A percentile compares a stretch with the other conserved stretches of the same genome.
phyloP scores from a whole-genome alignment of 495 filamentous ascomycete species.

The Apiosordaria backusii region DNA sequence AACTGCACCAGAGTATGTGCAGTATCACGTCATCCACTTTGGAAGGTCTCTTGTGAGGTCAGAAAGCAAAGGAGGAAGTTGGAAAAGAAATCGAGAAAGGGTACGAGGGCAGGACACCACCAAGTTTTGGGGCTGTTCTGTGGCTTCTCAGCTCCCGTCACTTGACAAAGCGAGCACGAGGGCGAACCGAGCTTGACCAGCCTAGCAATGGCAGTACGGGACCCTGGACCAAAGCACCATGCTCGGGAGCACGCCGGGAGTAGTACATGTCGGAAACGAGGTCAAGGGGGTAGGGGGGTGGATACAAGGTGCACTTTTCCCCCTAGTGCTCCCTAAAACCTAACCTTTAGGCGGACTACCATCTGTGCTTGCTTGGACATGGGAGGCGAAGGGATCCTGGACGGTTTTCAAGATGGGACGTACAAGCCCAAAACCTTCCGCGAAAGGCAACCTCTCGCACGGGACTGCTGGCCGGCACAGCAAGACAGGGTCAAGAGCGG shows the following conservation, averaged over 20 bases:
- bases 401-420: constrained; percentile 25
- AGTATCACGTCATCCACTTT: constrained; percentile 31
- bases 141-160: constrained; percentile 29
- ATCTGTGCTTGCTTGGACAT: constrained; percentile 23
- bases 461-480: constrained; percentile 27
- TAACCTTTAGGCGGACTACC: background rate
- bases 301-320: constrained; percentile 24
- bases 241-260: constrained; percentile 26
- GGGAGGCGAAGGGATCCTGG: constrained; percentile 24
- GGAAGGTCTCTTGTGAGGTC: constrained; percentile 17
- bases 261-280: constrained; percentile 32
- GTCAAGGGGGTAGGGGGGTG: constrained; percentile 27
- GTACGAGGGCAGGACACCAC: constrained; percentile 16
- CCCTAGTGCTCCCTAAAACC: constrained; percentile 25
- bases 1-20: constrained; percentile 1
- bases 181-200: constrained; percentile 25
- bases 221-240: constrained; percentile 22
- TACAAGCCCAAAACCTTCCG: constrained; percentile 33
- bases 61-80: constrained; percentile 30
- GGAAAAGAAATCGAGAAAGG: constrained; percentile 17
- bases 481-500: constrained; percentile 29
- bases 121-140: constrained; percentile 22
- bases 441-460: constrained; percentile 34
- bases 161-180: constrained; percentile 30
- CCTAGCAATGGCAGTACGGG: background rate